Evolutionary conservation across 352 stramenopile genomes (phyloP), one percentile per base, ranked within the genome.

Genomic region (Phytophthora hibernalis): DNA sequence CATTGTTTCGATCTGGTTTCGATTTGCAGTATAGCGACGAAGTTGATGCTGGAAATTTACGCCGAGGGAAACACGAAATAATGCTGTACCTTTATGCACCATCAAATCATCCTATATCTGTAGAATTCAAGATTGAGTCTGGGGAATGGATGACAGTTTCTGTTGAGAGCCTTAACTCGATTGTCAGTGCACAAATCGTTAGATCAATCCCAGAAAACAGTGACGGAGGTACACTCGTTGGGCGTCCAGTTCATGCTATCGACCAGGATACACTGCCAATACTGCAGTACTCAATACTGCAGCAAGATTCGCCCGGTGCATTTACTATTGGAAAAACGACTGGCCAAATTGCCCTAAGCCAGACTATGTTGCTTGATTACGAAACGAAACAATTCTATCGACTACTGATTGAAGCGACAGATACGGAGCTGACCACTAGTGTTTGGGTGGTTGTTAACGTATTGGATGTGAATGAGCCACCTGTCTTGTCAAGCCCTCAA

Each of bases 401-500:
- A 12, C 21, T 75, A 11, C 21, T 64, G 24, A 18, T 75, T 38
- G 42, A 52, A 10, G 61, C 38, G 38, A 68, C 18, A 5, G 68
- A 75, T 30, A 50, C 33, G 0, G 24, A 64, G 20, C 47, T 75
- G 16, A 30, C 51, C 28, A 61, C 1, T 8, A 22, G 59, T 30
- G 45, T 42, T 33, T 71, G 62, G 63, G 30, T 72, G n/a, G 1
- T 43, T 21, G 40, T 72, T 1, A 43, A 47, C 10, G 26, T 75
- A 24, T 2, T 62, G 12, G 56, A 75, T 48, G 55, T 75, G 6
- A 75, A 75, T 15, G 68, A 75, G 40, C 37, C 68, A 3, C 68
- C 68, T 2, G 30, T 59, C 9, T 40, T 75, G 16, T 20, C 24
- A 2, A 75, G 51, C 21, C 68, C 68, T 35, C 68, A 72, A 47